phyloP scores from a whole-genome alignment of 2,329 filamentous ascomycete genomes.

The Trichophyton simii region DNA sequence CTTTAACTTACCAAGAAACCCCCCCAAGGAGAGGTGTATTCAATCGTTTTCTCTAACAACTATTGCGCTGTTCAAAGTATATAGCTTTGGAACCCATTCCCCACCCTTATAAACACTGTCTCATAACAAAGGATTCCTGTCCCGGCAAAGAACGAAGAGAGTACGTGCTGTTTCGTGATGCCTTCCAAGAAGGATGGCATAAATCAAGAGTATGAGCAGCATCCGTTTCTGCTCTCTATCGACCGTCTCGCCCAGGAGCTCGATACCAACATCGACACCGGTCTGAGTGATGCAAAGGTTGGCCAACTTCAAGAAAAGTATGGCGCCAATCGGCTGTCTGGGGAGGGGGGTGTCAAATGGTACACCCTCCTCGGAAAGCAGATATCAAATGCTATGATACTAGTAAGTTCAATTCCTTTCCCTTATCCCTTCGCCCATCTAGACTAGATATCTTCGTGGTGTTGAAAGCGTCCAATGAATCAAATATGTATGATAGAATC shows the following conservation, averaged over 20 bases:
- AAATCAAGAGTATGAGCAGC: conserved; percentile 20
- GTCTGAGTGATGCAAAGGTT: conserved; percentile 34
- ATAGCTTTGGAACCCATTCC: not conserved
- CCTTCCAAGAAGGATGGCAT: conserved; percentile 9
- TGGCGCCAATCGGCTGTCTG: conserved; percentile 40
- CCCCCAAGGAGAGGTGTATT: not conserved
- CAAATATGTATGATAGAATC: not conserved
- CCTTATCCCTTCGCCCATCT: not conserved
- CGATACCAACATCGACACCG: conserved; percentile 37
- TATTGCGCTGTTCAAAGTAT: not conserved
- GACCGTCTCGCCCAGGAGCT: conserved; percentile 34
- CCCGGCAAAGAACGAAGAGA: not conserved
- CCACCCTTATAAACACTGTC: not conserved
- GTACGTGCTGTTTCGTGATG: conserved; percentile 10
- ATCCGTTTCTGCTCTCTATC: conserved; percentile 25
- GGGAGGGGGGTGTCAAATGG: conserved; percentile 34
- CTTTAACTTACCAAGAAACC: not conserved
- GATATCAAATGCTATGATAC: conserved; percentile 44
- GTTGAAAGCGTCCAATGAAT: not conserved
- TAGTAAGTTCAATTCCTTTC: conserved; percentile 25
- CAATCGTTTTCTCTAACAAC: not conserved
- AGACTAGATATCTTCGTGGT: not conserved
- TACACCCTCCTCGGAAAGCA: conserved; percentile 41
- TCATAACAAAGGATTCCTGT: not conserved
- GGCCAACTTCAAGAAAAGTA: conserved; percentile 34